These are phyloP conservation scores for Sungouiella blattae DNA, from an alignment of 805 yeast genomes.

Conservation along the genomic window DNA sequence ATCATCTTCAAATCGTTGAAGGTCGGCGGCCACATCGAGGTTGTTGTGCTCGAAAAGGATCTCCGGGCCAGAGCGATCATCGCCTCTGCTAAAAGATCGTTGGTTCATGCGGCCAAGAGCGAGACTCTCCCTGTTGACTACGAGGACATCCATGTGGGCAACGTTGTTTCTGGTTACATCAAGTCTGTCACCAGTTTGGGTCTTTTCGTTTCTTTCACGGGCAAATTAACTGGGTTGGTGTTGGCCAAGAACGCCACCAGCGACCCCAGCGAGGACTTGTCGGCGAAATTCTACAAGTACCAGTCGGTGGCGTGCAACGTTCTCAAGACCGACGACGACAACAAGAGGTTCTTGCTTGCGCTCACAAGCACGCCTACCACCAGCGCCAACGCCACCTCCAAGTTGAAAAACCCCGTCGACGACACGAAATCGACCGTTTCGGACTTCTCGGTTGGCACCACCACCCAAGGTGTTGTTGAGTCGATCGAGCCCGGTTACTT, in stretches of 20 bases:
- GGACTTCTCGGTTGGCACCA: constrained; percentile 58
- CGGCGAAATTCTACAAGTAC: constrained; percentile 51
- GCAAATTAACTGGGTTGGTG: constrained; percentile 77
- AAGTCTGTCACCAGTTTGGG: constrained; percentile 78
- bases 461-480: constrained; percentile 58
- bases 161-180: constrained; percentile 65
- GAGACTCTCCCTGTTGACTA: constrained; percentile 54
- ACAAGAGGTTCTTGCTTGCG: constrained; percentile 67
- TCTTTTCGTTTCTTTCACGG: constrained; percentile 77
- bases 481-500: constrained; percentile 70
- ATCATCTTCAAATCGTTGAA: constrained; percentile 56
- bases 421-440: constrained; percentile 39
- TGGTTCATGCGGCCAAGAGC: constrained; percentile 60
- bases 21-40: constrained; percentile 59
- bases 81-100: constrained; percentile 60
- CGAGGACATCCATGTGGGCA: constrained; percentile 52
- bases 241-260: constrained; percentile 68
- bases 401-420: constrained; percentile 58
- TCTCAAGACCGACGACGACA: constrained; percentile 62
- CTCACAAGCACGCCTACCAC: constrained; percentile 37
- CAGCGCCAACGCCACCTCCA: constrained; percentile 6
- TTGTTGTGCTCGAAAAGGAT: constrained; percentile 68
- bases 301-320: constrained; percentile 74
- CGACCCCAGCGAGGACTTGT: constrained; percentile 48
- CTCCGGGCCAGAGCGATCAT: constrained; percentile 55